Evolutionary conservation across 208 protist species (phyloP).

Genomic region (Naegleria lovaniensis): DNA sequence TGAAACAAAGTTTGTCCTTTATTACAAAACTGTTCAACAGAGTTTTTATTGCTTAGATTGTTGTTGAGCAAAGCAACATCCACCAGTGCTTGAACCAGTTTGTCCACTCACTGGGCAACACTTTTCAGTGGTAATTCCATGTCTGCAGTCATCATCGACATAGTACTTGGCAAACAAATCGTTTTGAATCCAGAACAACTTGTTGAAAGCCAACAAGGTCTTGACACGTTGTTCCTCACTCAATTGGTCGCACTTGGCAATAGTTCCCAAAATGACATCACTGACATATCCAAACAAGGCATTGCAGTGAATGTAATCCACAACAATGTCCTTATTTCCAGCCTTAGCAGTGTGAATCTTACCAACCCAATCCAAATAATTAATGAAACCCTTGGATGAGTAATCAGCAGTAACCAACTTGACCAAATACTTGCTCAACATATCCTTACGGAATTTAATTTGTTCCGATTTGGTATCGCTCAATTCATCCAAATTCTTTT

Average conservation of each 20-base stretch:
- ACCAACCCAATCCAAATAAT: constrained; percentile 29
- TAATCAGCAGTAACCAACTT: constrained; percentile 22
- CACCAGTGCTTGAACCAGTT: neutral
- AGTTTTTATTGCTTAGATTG: neutral
- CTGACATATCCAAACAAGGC: constrained; percentile 17
- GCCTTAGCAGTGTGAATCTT: constrained; percentile 25
- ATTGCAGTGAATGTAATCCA: constrained; percentile 23
- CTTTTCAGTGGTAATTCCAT: neutral
- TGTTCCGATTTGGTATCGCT: neutral
- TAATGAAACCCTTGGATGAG: neutral
- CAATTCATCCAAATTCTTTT: neutral
- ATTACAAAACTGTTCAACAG: too few species aligned
- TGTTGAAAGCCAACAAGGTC: neutral
- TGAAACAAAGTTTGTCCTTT: too few species aligned
- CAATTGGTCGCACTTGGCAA: neutral
- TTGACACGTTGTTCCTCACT: neutral
- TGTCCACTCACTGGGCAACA: neutral
- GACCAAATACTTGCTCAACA: constrained; percentile 25
- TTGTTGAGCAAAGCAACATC: neutral
- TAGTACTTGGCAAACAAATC: constrained; percentile 25
- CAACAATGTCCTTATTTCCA: neutral
- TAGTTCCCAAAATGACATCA: neutral
- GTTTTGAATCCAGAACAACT: constrained; percentile 29
- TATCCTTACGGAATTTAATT: constrained; percentile 29
- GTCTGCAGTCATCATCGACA: neutral